Evolutionary conservation across 2,329 filamentous ascomycete genomes (phyloP), one percentile per base, ranked within the genome.

Genomic region (Dactylellina parvicollis): DNA sequence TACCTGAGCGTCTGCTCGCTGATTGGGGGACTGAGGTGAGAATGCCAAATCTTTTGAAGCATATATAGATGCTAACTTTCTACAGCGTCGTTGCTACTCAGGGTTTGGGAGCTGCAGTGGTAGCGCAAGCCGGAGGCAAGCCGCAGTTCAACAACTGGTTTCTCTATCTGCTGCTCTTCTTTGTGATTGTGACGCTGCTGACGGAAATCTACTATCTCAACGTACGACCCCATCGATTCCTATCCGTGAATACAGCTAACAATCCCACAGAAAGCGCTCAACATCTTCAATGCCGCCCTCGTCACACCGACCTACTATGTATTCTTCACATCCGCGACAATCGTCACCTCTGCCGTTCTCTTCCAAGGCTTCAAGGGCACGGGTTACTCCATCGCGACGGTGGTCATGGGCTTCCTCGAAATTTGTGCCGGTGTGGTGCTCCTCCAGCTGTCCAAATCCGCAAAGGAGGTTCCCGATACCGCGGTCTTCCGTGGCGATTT

Each of bases 291-390:
- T 79, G 95, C 95, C 36, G 94, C 95, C 5, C 86, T 99, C 76
- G 95, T 99, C 71, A 99, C 95, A 0, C 95, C 95, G 0, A 99
- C 95, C 1, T 99, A 99, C 82, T 99, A 99, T 80, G 95, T 99
- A 76, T 94, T 96, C 83, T 99, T 99, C 80, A 99, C 95, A 38
- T 96, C 90, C 77, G 90, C 92, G 3, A 98, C 95, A 18, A 97
- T 99, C 76, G 87, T 98, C 77, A 96, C 93, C 4, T 97, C 94
- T 0, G 91, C 93, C 2, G 89, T 99, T 49, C 84, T 99, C 1
- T 98, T 98, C 81, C 89, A 88, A 75, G 95, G 95, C 5, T 97
- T 99, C 85, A 94, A 96, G 79, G 95, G 94, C 34, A 91, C 91
- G 0, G 85, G 87, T 0, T 85, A 87, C 4, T 87, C 90, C 24